phyloP scores from a whole-genome alignment of 108 stramenopile genomes.

The Chaetoceros tenuissimus region DNA sequence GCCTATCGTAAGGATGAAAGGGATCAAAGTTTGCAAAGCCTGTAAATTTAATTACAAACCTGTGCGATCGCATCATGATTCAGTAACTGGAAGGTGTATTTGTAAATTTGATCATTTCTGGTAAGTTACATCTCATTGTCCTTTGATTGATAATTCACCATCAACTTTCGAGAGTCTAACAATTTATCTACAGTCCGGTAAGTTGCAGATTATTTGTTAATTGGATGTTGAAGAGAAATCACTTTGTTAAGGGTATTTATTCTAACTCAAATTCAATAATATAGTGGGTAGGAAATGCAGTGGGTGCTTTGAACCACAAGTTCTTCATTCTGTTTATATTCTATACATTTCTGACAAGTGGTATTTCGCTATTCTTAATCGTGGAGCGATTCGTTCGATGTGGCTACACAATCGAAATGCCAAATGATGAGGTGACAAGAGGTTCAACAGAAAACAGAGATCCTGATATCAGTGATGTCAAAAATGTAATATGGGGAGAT shows the following conservation, averaged over 20 bases:
- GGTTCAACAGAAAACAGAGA: background rate
- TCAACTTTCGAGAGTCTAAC: no score
- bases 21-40: conserved; percentile 60
- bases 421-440: no score
- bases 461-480: background rate
- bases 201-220: no score
- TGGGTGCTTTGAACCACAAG: conserved; percentile 90
- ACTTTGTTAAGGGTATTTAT: no score
- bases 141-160: background rate
- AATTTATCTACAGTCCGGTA: no score
- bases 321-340: conserved; percentile 93
- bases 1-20: conserved; percentile 29
- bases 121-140: background rate
- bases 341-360: conserved; percentile 75
- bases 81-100: conserved; percentile 79
- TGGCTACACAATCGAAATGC: conserved; percentile 16
- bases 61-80: conserved; percentile 76
- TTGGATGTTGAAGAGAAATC: no score
- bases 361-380: conserved; percentile 65
- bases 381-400: conserved; percentile 40
- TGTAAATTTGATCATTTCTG: conserved; percentile 43
- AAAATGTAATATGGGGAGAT: background rate
- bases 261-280: no score
- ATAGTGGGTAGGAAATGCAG: conserved; percentile 93
- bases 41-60: conserved; percentile 82